phyloP scores from a whole-genome alignment of 106 monocot species.

The Dendrobium catenatum region DNA sequence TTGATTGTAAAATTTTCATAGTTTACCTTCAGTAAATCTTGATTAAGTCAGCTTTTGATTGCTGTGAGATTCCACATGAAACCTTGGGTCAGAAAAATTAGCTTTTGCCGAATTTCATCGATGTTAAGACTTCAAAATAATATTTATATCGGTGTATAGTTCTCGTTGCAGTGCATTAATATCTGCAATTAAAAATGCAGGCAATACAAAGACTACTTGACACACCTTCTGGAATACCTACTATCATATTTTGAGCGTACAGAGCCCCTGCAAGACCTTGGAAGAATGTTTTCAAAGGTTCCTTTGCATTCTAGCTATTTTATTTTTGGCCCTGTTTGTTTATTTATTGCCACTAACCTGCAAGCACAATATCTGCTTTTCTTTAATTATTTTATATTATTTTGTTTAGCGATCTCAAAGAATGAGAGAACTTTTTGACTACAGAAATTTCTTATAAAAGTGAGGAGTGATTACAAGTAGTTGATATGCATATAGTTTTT shows the following conservation, averaged over 20 bases:
- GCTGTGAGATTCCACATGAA: neutral
- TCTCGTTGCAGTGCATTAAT: neutral
- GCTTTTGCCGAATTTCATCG: neutral
- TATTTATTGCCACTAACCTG: neutral
- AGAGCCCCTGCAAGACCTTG: conserved; percentile 78
- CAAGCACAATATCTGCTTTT: neutral
- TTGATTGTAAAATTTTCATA: neutral
- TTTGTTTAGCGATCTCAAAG: neutral
- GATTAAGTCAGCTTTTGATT: neutral
- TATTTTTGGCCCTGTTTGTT: neutral
- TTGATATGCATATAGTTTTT: neutral
- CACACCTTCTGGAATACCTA: conserved; percentile 75
- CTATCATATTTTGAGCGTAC: conserved; percentile 78
- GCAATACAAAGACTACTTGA: conserved; percentile 82
- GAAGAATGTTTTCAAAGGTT: conserved; percentile 74
- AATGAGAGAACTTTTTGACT: neutral
- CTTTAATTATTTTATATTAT: neutral
- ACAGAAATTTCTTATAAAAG: neutral
- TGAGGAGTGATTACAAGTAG: neutral
- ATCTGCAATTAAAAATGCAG: conserved; percentile 27
- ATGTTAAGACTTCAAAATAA: neutral
- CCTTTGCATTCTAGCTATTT: conserved; percentile 5
- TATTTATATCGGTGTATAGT: neutral
- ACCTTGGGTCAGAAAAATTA: neutral
- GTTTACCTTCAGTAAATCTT: neutral